These are phyloP conservation scores for Dendrobium nobile DNA, from an alignment of 106 monocot genomes.

Conservation along the genomic window DNA sequence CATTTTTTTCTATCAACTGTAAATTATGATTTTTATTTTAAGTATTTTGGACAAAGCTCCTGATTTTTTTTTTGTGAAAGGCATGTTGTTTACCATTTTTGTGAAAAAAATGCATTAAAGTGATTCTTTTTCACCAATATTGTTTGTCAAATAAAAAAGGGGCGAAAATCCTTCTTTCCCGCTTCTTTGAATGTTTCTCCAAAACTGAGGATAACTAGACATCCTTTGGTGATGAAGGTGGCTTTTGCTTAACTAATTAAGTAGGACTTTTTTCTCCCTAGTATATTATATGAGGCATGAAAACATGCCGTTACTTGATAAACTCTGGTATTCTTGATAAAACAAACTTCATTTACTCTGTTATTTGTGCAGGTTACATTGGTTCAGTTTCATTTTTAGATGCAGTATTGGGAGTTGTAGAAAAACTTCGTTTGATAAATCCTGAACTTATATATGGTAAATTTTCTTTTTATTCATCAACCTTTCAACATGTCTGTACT, in stretches of 20 bases:
- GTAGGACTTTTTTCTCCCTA: neutral
- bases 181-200: neutral
- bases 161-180: neutral
- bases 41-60: too few relatives aligned
- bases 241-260: neutral
- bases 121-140: neutral
- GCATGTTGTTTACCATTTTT: neutral
- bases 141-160: neutral
- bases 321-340: neutral
- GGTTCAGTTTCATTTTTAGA: constrained; percentile 89
- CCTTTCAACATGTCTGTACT: neutral
- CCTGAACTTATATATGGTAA: constrained; percentile 90
- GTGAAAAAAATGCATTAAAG: neutral
- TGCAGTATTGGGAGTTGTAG: constrained; percentile 77
- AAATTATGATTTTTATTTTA: too few relatives aligned
- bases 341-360: neutral
- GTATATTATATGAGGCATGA: neutral
- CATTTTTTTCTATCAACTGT: too few relatives aligned
- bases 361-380: constrained; percentile 80
- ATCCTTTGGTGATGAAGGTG: neutral
- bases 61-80: too few relatives aligned
- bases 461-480: neutral
- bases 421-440: constrained; percentile 77
- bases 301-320: neutral
- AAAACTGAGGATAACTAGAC: neutral